Evolutionary conservation across 2,329 filamentous ascomycete species (phyloP), one percentile per base, ranked within the genome.

Genomic region (Neofusicoccum cordaticola): DNA sequence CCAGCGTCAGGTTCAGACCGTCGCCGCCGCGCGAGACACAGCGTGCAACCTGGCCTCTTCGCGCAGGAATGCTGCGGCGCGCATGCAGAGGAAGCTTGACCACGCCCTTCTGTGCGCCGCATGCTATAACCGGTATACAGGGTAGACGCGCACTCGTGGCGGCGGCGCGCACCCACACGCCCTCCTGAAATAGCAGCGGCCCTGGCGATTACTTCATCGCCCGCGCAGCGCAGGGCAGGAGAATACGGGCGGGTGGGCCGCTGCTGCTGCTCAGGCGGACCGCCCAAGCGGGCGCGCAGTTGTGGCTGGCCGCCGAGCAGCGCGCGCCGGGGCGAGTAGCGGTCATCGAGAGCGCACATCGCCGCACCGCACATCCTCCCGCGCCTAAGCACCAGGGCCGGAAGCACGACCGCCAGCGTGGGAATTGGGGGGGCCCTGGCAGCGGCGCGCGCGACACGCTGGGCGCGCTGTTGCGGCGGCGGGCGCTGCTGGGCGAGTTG

Each of bases 41-140:
- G 52, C 42, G 9, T 60, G 56, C 56, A 60, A 60, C 56, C 56
- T 60, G 56, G 56, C 56, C 56, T 60, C 56, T 60, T 47, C 41
- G 41, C 53, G 53, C 53, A 45, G 56, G 56, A 60, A 60, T 60
- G 56, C 50, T 31, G 27, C 27, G 27, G 27, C 27, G 27, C 27
- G 50, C 47, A 48, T 51, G 47, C 47, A 27, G 35, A 41, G 51
- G 51, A 56, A 52, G 50, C 31, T 52, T 39, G 50, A 35, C 50
- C 22, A 12, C 34, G 37, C 37, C 37, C 37, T 39, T 35, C 50
- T 17, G 50, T 37, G 50, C 50, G 50, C 50, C 34, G 50, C 50
- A 39, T 15, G 50, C 50, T 27, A 7, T n/a, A n/a, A 9, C 17
- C 52, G 44, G 52, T 42, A 42, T 31, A 17, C 41, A 13, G 17